These are phyloP conservation scores for Monilinia vaccinii-corymbosi DNA, from an alignment of 2,329 filamentous ascomycete species.

Conservation along the genomic window DNA sequence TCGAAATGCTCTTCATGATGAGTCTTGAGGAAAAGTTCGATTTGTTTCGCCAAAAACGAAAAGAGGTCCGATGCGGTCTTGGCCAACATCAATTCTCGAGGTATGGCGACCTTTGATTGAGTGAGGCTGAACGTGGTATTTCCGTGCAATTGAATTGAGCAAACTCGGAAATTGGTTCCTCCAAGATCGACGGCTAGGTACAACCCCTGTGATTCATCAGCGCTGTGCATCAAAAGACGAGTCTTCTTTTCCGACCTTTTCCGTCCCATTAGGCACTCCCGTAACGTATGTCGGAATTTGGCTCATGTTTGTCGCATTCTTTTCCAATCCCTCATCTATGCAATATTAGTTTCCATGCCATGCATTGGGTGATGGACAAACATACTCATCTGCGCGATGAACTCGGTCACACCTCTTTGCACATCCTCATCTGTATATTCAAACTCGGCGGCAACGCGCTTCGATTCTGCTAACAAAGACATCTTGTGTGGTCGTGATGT, in stretches of 20 bases:
- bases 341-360: constrained; percentile 13
- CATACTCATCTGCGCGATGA: constrained; percentile 73
- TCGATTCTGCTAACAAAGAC: constrained; percentile 60
- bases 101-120: constrained; percentile 87
- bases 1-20: constrained; percentile 86
- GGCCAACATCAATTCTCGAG: constrained; percentile 80
- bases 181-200: constrained; percentile 97
- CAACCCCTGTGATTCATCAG: constrained; percentile 47
- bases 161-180: constrained; percentile 96
- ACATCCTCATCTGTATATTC: constrained; percentile 72
- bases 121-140: constrained; percentile 92
- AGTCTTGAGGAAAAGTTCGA: constrained; percentile 75
- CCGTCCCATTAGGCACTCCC: constrained; percentile 88
- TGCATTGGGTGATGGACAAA: constrained; percentile 27
- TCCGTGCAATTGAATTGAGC: constrained; percentile 86
- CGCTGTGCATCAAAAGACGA: not conserved
- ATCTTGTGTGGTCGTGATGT: constrained; percentile 49
- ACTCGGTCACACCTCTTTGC: constrained; percentile 74
- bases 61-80: constrained; percentile 83
- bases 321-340: constrained; percentile 69
- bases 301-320: constrained; percentile 72
- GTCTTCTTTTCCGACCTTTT: constrained; percentile 57
- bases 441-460: constrained; percentile 75
- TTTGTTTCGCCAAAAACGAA: constrained; percentile 83
- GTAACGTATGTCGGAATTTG: constrained; percentile 98